Percentiles rank a stretch among this genome's conserved stretches.
Evolutionary conservation across 208 protist species (phyloP).

Genomic region (Leishmania martiniquensis): DNA sequence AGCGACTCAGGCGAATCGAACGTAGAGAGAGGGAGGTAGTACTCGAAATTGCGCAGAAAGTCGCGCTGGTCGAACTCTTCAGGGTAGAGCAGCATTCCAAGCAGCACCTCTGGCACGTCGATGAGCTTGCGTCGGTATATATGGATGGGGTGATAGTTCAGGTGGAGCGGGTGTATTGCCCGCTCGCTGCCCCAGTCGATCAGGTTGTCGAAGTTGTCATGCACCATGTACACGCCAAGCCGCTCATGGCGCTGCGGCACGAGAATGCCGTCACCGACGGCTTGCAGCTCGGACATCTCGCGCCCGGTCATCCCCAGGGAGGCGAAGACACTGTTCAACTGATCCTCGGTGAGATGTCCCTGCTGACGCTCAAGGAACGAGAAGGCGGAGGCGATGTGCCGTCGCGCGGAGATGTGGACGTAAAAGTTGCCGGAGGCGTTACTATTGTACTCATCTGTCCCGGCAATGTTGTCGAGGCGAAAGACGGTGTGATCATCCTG

Average conservation of each 20-base stretch:
- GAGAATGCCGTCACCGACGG: conserved; percentile 56
- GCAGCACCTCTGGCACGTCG: conserved; percentile 88
- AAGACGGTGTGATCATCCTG: conserved; percentile 74
- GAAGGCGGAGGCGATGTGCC: conserved; percentile 68
- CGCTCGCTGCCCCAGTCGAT: conserved; percentile 66
- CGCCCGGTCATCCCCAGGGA: conserved; percentile 63
- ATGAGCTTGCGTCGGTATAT: conserved; percentile 89
- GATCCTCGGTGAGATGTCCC: conserved; percentile 46
- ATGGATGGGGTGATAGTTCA: conserved; percentile 92
- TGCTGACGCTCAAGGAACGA: conserved; percentile 55
- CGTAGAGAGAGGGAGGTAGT: conserved; percentile 87
- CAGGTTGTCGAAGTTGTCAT: conserved; percentile 89
- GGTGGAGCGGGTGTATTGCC: conserved; percentile 74
- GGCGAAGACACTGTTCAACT: conserved; percentile 50
- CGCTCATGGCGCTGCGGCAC: conserved; percentile 63
- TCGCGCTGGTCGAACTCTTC: conserved; percentile 79
- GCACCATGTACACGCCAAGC: conserved; percentile 82
- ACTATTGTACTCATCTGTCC: conserved; percentile 86
- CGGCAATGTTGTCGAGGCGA: conserved; percentile 84
- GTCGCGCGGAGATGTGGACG: conserved; percentile 85
- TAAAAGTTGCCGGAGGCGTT: conserved; percentile 88
- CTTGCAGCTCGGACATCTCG: conserved; percentile 65
- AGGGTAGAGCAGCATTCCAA: conserved; percentile 84
- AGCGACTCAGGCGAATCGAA: conserved; percentile 85
- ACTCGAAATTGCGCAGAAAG: conserved; percentile 72